These are phyloP conservation scores for Pseudozyma pruni DNA, from an alignment of 1,284 basidiomycete genomes.

Conservation along the genomic window DNA sequence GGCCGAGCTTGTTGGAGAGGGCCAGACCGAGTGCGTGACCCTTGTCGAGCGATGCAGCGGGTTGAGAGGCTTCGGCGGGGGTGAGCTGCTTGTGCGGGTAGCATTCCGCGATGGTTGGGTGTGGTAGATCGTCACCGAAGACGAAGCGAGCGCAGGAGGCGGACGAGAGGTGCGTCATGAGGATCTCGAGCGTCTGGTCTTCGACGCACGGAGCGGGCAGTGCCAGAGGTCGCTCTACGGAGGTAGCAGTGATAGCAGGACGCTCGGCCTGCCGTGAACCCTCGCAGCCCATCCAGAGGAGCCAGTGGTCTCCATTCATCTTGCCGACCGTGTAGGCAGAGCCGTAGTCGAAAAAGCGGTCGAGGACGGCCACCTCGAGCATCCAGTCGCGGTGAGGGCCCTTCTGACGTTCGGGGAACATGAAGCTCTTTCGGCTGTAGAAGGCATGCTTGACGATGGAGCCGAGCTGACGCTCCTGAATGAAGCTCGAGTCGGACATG, in stretches of 20 bases:
- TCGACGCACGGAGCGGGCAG: slow-evolving; percentile 46
- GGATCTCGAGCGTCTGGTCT: slow-evolving; percentile 96
- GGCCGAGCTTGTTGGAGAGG: slow-evolving; percentile 81
- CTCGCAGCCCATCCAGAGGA: slow-evolving; percentile 76
- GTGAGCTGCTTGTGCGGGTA: slow-evolving; percentile 34
- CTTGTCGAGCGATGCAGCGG: slow-evolving; percentile 35
- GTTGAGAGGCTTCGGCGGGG: slow-evolving; percentile 9
- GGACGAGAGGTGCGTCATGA: slow-evolving; percentile 93
- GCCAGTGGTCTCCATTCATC: slow-evolving; percentile 98
- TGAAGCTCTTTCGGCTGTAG: slow-evolving; percentile 98
- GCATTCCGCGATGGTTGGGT: slow-evolving; percentile 44
- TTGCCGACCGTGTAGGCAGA: slow-evolving; percentile 97
- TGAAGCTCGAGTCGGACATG: slow-evolving; percentile 36
- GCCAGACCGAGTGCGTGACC: slow-evolving; percentile 75
- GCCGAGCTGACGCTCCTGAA: slow-evolving; percentile 52
- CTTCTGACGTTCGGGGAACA: slow-evolving; percentile 95
- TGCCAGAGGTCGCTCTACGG: slow-evolving; percentile 47
- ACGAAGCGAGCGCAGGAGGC: slow-evolving; percentile 82
- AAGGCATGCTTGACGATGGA: slow-evolving; percentile 71
- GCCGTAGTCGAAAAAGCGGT: slow-evolving; percentile 82
- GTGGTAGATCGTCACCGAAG: slow-evolving; percentile 69
- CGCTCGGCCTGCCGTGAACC: slow-evolving; percentile 49
- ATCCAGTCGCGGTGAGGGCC: slow-evolving; percentile 96
- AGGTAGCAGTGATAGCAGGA: slow-evolving; percentile 50
- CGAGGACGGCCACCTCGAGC: slow-evolving; percentile 89